Evolutionary conservation across 1,284 basidiomycete species (phyloP).

Genomic region (Trichosporon sp.): DNA sequence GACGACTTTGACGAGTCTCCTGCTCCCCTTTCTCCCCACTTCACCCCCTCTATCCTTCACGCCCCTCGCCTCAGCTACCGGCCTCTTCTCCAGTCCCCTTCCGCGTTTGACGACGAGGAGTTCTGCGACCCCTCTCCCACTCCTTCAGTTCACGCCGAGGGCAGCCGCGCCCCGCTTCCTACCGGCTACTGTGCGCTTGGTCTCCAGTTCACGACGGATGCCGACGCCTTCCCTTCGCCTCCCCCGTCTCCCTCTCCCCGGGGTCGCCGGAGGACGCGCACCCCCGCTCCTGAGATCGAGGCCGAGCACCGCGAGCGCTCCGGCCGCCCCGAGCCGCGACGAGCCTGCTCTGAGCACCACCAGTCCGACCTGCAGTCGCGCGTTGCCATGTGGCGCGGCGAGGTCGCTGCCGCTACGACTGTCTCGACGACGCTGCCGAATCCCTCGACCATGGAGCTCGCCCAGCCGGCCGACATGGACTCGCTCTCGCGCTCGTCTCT

Average conservation of each 20-base stretch:
- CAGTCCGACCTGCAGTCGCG: conserved; percentile 22
- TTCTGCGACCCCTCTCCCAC: background rate
- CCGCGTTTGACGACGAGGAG: background rate
- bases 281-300: conserved; percentile 11
- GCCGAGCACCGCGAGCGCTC: background rate
- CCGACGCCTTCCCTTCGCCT: conserved; percentile 19
- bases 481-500: background rate
- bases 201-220: conserved; percentile 23
- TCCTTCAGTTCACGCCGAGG: background rate
- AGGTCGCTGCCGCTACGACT: conserved; percentile 22
- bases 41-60: background rate
- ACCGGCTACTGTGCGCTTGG: conserved; percentile 29
- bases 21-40: conserved; percentile 12
- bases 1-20: conserved; percentile 10
- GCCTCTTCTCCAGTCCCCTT: background rate
- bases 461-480: background rate
- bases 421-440: conserved; percentile 1
- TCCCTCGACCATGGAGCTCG: conserved; percentile 10
- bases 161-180: conserved; percentile 24
- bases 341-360: conserved; percentile 20
- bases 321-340: conserved; percentile 4
- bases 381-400: conserved; percentile 20
- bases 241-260: conserved; percentile 16
- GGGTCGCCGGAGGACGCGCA: conserved; percentile 9
- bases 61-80: conserved; percentile 16